These are phyloP conservation scores for Cryptosporidium xiaoi DNA, from an alignment of 169 alveolate species.

Conservation along the genomic window DNA sequence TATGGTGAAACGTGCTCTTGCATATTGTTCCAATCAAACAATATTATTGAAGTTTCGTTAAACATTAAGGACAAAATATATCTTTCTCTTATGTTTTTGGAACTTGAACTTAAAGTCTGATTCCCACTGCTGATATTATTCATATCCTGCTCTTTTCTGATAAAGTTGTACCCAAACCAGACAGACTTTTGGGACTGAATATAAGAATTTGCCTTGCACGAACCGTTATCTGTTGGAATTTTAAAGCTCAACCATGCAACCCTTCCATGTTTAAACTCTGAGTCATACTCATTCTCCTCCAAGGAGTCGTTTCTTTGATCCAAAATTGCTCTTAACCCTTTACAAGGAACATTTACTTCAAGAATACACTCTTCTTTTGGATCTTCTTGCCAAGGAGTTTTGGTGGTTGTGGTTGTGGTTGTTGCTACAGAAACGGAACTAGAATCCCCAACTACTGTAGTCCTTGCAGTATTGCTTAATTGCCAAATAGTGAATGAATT, in stretches of 20 bases:
- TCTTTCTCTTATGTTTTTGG: background rate
- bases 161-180: conserved; percentile 39
- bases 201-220: conserved; percentile 5
- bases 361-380: conserved; percentile 31
- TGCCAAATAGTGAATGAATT: conserved; percentile 57
- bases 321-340: conserved; percentile 6
- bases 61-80: conserved; percentile 31
- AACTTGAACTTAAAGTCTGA: no score
- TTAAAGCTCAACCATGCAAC: conserved; percentile 37
- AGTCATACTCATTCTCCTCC: background rate
- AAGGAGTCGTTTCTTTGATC: background rate
- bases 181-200: background rate
- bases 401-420: conserved; percentile 53
- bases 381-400: conserved; percentile 49
- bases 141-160: no score
- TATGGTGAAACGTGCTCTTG: conserved; percentile 24
- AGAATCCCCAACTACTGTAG: background rate
- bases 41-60: conserved; percentile 16
- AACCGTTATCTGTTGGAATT: background rate
- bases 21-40: background rate
- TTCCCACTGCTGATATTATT: no score
- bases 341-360: conserved; percentile 18
- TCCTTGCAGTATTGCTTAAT: conserved; percentile 9
- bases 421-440: conserved; percentile 8
- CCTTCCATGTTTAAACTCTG: conserved; percentile 33